A percentile compares a stretch with the other conserved stretches of the same genome.
Evolutionary conservation across 1,284 basidiomycete species (phyloP).

Genomic region (Ganoderma resinaceum): DNA sequence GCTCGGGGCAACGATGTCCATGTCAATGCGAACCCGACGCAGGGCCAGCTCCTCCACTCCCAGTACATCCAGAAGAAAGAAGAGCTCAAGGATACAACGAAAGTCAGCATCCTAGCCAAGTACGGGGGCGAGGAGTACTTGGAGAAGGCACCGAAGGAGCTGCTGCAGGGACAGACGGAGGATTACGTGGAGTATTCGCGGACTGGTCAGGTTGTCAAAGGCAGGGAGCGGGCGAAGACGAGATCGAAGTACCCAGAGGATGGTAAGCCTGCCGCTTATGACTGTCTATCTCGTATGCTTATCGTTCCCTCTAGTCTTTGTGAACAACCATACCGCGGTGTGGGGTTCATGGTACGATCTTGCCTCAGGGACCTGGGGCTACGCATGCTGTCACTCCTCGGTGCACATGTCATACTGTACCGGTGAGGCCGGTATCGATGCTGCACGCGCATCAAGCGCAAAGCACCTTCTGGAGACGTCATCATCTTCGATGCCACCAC

Average conservation of each 20-base stretch:
- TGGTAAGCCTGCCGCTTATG: constrained; percentile 58
- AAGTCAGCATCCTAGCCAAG: constrained; percentile 86
- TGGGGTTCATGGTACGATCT: constrained; percentile 97
- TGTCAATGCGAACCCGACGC: constrained; percentile 95
- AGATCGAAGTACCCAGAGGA: constrained; percentile 96
- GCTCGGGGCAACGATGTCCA: constrained; percentile 95
- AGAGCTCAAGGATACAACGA: constrained; percentile 85
- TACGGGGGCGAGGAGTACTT: constrained; percentile 97
- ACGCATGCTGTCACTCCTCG: constrained; percentile 91
- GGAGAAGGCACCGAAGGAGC: constrained; percentile 86
- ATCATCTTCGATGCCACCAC: constrained; percentile 32
- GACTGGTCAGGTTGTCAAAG: constrained; percentile 90
- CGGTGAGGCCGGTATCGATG: constrained; percentile 87
- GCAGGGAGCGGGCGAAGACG: constrained; percentile 86
- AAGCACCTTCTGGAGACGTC: constrained; percentile 61
- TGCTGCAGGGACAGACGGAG: constrained; percentile 94
- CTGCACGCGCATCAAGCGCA: constrained; percentile 74
- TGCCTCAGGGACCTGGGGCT: constrained; percentile 85
- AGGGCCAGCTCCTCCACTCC: constrained; percentile 90
- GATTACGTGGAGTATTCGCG: constrained; percentile 98
- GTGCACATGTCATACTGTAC: constrained; percentile 94
- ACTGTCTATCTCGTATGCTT: constrained; percentile 14
- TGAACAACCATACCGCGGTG: constrained; percentile 93
- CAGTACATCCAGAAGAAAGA: constrained; percentile 95
- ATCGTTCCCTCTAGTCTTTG: constrained; percentile 61